Evolutionary conservation across 108 stramenopile species (phyloP).

Genomic region (Cafeteria roenbergensis): DNA sequence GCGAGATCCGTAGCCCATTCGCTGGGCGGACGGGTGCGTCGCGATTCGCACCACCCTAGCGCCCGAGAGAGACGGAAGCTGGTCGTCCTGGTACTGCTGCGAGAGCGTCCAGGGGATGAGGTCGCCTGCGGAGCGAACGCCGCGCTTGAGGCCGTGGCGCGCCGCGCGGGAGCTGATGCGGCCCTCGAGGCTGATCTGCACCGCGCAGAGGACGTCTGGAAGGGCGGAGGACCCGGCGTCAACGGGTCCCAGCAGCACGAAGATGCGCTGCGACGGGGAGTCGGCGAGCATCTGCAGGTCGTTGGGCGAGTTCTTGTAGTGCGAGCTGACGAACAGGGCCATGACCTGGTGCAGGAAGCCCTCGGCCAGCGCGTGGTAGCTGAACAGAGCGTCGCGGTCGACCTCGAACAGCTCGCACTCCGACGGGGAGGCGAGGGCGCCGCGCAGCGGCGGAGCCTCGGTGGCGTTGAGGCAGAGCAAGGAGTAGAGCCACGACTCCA

Average conservation of each 20-base stretch:
- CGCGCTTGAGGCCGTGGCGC: constrained; percentile 73
- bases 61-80: constrained; percentile 80
- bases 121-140: constrained; percentile 86
- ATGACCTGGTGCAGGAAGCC: constrained; percentile 86
- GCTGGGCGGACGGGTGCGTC: constrained; percentile 85
- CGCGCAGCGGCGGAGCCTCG: constrained; percentile 19
- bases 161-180: constrained; percentile 74
- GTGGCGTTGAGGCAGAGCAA: constrained; percentile 79
- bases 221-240: constrained; percentile 64
- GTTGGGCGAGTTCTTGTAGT: constrained; percentile 98
- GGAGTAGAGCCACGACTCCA: constrained; percentile 85
- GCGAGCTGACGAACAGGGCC: constrained; percentile 90
- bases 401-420: constrained; percentile 91
- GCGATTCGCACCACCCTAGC: constrained; percentile 91
- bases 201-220: constrained; percentile 42
- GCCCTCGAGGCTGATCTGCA: constrained; percentile 82
- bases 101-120: constrained; percentile 98
- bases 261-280: constrained; percentile 89
- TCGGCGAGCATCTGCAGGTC: constrained; percentile 96
- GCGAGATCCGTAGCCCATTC: constrained; percentile 88
- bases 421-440: constrained; percentile 73
- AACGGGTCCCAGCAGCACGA: constrained; percentile 83
- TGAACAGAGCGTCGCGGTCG: constrained; percentile 92
- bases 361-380: constrained; percentile 91
- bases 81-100: constrained; percentile 94